Base-by-base conservation (phyloP, 1,284 basidiomycete species). In the Porodaedalea pini region DNA sequence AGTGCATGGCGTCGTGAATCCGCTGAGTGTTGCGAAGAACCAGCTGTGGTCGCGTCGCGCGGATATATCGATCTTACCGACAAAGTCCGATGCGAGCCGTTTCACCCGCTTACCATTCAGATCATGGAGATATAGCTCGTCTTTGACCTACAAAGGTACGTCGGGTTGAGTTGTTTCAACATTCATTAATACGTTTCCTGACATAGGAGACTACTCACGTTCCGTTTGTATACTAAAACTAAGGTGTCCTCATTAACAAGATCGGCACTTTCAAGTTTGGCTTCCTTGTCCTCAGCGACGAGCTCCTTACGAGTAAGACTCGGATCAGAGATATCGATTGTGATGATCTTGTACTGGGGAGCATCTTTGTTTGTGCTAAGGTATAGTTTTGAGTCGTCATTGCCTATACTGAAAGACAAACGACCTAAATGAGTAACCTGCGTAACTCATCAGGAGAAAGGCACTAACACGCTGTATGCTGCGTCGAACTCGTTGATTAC, bases 91-190 rank as follows among this genome's bases (percentile, higher is more conserved):
- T 2, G 81, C 83, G 15, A 94, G 70, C 4, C 84, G 83, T 39
- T 74, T 71, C 54, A 90, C 64, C 51, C 73, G 76, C 63, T 76
- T 69, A 36, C 92, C 92, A 0, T 73, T 70, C 54, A 85, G 76
- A 41, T 81, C 76, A 71, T 88, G 86, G 54, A 94, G 70, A 69
- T 91, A 91, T 37, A 94, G 75, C 70, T 92, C 88, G 67, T 93
- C 89, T 64, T 88, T 89, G 66, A 92, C 86, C 85, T 88, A 63
- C 29, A 48, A 19, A 10, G 27, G 29, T 7, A 19, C 8, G 15
- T 13, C 27, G 7, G 31, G 44, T 48, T 10, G 27, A 10, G 21
- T 21, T 21, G 7, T 48, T 10, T 48, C 7, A 48, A n/a, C 19
- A 45, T 10, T 21, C 11, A 23, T 21, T 23, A 11, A 21, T 8